Percentiles rank a stretch among this genome's conserved stretches.
phyloP scores from a whole-genome alignment of 192 early-diverging fungal species.

The Allomyces javanicus region DNA sequence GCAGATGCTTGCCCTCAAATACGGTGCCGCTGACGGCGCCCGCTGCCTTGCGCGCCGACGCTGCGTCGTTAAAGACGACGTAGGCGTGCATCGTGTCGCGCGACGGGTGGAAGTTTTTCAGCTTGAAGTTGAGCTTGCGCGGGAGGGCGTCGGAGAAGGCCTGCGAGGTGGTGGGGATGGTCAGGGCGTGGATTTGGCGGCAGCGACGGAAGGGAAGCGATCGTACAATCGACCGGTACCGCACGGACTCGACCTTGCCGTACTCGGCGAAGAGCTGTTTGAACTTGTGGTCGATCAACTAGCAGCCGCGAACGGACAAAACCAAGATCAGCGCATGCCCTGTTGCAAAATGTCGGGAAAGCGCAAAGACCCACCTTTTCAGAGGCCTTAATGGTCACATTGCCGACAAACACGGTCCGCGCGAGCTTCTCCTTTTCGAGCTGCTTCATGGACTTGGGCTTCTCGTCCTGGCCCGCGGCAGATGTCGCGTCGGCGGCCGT shows the following conservation, averaged over 20 bases:
- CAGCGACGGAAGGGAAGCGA: conserved; percentile 2
- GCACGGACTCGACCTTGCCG: conserved; percentile 63
- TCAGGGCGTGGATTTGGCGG: no score
- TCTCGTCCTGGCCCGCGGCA: no score
- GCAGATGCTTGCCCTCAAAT: conserved; percentile 70
- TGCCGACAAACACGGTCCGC: conserved; percentile 89
- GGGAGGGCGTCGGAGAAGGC: conserved; percentile 43
- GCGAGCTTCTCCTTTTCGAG: conserved; percentile 21
- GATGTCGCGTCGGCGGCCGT: not conserved
- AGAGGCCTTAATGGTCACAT: conserved; percentile 47
- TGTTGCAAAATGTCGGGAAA: no score
- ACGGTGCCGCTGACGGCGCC: conserved; percentile 51
- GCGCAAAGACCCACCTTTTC: conserved; percentile 21
- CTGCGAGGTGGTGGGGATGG: conserved; percentile 3
- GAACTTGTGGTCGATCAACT: conserved; percentile 21
- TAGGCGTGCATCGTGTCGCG: conserved; percentile 79
- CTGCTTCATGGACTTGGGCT: not conserved
- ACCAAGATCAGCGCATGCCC: no score
- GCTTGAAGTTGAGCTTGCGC: conserved; percentile 64
- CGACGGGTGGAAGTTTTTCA: conserved; percentile 61
- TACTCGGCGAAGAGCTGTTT: conserved; percentile 39
- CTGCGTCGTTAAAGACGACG: conserved; percentile 51
- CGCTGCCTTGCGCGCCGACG: conserved; percentile 36
- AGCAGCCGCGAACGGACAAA: no score
- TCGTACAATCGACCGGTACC: conserved; percentile 72